Evolutionary conservation across 2,329 filamentous ascomycete genomes (phyloP).

Genomic region (Acrodontium crateriforme): DNA sequence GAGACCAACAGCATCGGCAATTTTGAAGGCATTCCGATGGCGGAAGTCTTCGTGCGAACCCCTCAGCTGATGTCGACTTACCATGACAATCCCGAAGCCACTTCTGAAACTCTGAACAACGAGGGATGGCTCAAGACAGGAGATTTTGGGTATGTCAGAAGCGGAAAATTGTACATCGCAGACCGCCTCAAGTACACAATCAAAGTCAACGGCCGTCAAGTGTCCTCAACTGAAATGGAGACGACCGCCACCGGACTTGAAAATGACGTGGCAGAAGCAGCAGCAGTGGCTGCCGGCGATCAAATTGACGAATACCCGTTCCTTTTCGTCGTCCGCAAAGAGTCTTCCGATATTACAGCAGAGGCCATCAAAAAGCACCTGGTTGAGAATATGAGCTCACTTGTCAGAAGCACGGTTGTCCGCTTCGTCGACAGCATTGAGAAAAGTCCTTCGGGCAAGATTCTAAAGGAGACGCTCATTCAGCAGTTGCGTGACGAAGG

Average conservation of each 20-base stretch:
- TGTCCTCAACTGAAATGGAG: slow-evolving; percentile 20
- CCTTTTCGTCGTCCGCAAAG: slow-evolving; percentile 3
- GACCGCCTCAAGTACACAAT: slow-evolving; percentile 24
- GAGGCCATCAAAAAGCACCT: slow-evolving; percentile 18
- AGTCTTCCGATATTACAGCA: slow-evolving; percentile 4
- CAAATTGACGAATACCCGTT: slow-evolving; percentile 6
- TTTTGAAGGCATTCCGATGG: slow-evolving; percentile 19
- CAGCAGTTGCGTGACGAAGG: slow-evolving; percentile 42
- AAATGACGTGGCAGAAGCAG: slow-evolving; percentile 13
- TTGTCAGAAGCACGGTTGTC: slow-evolving; percentile 18
- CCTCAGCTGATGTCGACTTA: slow-evolving; percentile 29
- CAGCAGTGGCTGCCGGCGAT: slow-evolving; percentile 15
- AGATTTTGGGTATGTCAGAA: slow-evolving; percentile 25
- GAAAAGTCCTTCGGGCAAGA: slow-evolving; percentile 60
- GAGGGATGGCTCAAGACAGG: slow-evolving; percentile 91
- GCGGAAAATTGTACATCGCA: slow-evolving; percentile 20
- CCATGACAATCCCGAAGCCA: slow-evolving; percentile 18
- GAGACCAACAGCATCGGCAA: slow-evolving; percentile 11
- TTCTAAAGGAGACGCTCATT: slow-evolving; percentile 45
- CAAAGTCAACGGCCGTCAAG: slow-evolving; percentile 17
- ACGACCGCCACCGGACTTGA: no score
- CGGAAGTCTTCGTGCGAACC: slow-evolving; percentile 29
- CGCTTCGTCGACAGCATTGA: slow-evolving; percentile 51
- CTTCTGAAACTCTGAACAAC: slow-evolving; percentile 8
- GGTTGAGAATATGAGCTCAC: slow-evolving; percentile 18